Conservation (phyloP, 306 rosid species). For the Ormosia emarginata region DNA sequence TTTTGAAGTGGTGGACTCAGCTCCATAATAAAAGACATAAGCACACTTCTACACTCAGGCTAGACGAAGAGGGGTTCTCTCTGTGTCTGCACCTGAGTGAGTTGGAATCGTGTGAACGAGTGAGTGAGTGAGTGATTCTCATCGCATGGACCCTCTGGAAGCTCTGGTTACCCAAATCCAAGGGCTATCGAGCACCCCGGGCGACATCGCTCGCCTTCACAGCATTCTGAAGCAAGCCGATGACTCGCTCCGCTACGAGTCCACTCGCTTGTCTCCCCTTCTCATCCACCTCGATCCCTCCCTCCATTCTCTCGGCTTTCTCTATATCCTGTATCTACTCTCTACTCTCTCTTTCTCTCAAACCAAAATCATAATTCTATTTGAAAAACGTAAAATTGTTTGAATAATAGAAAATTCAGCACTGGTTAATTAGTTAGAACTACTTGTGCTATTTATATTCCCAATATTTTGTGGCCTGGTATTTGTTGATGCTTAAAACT, state of each 20-base stretch:
- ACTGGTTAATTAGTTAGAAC: not conserved
- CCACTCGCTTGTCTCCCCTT: constrained; percentile 49
- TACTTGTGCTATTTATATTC: too few species aligned
- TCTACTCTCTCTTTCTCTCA: not conserved
- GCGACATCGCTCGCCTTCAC: constrained; percentile 52
- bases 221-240: constrained; percentile 57
- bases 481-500: not conserved
- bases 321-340: constrained; percentile 49
- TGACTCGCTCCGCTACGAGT: constrained; percentile 55
- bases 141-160: constrained; percentile 33
- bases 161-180: constrained; percentile 56
- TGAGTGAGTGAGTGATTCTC: not conserved
- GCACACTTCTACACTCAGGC: too few species aligned
- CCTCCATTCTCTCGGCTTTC: constrained; percentile 62
- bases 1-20: too few species aligned
- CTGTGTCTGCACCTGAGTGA: too few species aligned
- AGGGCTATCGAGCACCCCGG: constrained; percentile 50
- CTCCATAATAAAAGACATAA: too few species aligned
- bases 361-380: too few species aligned
- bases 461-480: too few species aligned
- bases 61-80: too few species aligned
- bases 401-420: too few species aligned
- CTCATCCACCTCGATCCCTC: constrained; percentile 68
- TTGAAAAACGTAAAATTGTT: too few species aligned
- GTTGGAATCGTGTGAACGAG: not conserved